These are phyloP conservation scores for Diaporthe sp. DNA, from an alignment of 2,329 filamentous ascomycete genomes.

Conservation along the genomic window DNA sequence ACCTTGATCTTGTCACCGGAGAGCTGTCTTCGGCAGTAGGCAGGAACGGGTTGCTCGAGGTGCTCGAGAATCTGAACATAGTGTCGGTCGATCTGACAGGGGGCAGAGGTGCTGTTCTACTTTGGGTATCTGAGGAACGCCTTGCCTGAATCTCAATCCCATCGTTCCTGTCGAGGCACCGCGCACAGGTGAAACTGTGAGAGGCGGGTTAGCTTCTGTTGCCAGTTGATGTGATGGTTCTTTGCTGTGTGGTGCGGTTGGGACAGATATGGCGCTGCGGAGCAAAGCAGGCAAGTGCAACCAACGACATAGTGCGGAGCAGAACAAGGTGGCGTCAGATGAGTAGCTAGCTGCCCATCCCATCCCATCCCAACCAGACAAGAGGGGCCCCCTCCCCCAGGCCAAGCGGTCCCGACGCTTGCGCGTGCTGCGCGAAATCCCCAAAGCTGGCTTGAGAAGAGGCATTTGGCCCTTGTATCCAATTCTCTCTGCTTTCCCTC, in stretches of 20 bases:
- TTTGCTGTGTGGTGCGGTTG: background rate
- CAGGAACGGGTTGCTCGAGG: conserved; percentile 35
- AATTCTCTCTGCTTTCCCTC: background rate
- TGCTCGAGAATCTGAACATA: conserved; percentile 23
- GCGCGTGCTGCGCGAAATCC: background rate
- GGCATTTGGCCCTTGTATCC: background rate
- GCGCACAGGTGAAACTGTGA: conserved; percentile 36
- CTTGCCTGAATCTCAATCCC: conserved; percentile 29
- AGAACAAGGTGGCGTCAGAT: background rate
- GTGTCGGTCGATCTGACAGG: background rate
- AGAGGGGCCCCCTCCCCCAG: background rate
- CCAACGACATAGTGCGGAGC: background rate
- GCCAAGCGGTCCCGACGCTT: background rate
- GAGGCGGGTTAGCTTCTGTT: conserved; percentile 11
- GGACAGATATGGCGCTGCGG: conserved; percentile 4
- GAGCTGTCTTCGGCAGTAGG: conserved; percentile 25
- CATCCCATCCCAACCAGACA: background rate
- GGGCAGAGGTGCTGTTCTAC: background rate
- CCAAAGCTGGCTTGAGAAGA: background rate
- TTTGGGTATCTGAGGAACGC: conserved; percentile 13
- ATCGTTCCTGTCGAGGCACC: conserved; percentile 32
- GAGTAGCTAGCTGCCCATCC: background rate
- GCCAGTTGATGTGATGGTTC: background rate
- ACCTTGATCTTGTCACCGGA: conserved; percentile 35
- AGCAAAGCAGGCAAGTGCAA: background rate